Conservation (phyloP, 164 flowering plant species). For the Vitis cinerea region DNA sequence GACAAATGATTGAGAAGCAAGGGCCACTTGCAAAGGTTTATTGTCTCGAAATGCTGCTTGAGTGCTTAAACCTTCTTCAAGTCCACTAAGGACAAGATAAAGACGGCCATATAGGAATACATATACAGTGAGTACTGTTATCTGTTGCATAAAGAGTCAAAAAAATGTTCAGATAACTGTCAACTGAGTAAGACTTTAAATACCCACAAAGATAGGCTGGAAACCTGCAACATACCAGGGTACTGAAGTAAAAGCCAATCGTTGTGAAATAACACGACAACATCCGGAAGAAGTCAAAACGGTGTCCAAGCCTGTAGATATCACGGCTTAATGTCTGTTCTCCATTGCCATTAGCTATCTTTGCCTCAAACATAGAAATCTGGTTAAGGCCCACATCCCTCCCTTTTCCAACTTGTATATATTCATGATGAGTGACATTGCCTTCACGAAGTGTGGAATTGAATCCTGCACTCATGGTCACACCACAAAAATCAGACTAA, state of each 20-base stretch:
- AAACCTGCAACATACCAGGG: conserved; percentile 49
- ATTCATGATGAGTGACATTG: conserved; percentile 97
- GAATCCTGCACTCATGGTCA: conserved; percentile 54
- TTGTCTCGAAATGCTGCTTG: conserved; percentile 58
- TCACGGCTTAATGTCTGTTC: conserved; percentile 98
- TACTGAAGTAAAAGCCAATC: conserved; percentile 88
- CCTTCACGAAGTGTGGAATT: conserved; percentile 98
- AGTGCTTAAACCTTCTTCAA: conserved; percentile 61
- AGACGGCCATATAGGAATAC: conserved; percentile 91
- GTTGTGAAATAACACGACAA: conserved; percentile 94
- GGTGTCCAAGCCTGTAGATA: conserved; percentile 92
- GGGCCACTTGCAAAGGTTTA: conserved; percentile 83
- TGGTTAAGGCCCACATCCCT: conserved; percentile 99
- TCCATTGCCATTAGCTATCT: conserved; percentile 97
- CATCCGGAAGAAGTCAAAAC: conserved; percentile 98
- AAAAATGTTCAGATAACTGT: neutral
- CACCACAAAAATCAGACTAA: neutral
- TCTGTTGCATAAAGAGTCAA: conserved; percentile 38
- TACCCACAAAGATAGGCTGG: neutral
- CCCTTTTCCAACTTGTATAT: conserved; percentile 99
- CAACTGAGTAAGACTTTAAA: neutral
- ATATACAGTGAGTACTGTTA: conserved; percentile 90
- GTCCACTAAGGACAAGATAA: conserved; percentile 97
- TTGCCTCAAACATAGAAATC: conserved; percentile 94
- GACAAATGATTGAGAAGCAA: conserved; percentile 95